A percentile compares a stretch with the other conserved stretches of the same genome.
These are phyloP conservation scores for Dimocarpus longan DNA, from an alignment of 345 rosid species.

Conservation along the genomic window DNA sequence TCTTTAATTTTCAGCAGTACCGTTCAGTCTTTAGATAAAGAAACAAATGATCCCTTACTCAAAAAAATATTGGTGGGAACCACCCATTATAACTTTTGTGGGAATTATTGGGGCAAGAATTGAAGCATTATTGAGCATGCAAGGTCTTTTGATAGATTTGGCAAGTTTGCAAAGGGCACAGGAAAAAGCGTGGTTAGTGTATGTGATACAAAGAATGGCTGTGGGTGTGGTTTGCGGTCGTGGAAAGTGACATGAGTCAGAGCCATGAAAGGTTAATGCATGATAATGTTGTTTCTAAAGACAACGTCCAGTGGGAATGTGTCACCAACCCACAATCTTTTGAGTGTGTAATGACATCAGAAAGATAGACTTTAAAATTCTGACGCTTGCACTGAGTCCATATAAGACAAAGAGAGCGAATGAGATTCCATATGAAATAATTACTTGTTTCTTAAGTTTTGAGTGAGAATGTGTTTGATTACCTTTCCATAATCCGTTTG, in stretches of 20 bases:
- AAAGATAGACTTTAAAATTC: not conserved
- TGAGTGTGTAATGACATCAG: not conserved
- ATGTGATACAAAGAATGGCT: not conserved
- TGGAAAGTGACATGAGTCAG: not conserved
- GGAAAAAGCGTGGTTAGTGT: no score
- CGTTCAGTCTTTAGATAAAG: no score
- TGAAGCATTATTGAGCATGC: not conserved
- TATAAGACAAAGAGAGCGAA: not conserved
- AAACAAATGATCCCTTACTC: no score
- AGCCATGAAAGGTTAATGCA: not conserved
- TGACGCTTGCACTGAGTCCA: not conserved
- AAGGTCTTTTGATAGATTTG: no score
- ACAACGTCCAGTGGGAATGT: not conserved
- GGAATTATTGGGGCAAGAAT: not conserved
- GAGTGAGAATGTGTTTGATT: no score
- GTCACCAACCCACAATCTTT: constrained; percentile 6
- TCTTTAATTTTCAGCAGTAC: no score
- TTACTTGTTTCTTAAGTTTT: no score
- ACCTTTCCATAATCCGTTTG: no score
- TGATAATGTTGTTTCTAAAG: not conserved
- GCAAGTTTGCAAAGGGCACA: no score
- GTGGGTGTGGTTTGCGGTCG: not conserved
- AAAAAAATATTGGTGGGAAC: no score
- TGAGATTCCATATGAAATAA: no score
- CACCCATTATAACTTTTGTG: no score